A percentile compares a stretch with the other conserved stretches of the same genome.
Evolutionary conservation across 495 filamentous ascomycete species (phyloP).

Genomic region (Xylaria intraflava): DNA sequence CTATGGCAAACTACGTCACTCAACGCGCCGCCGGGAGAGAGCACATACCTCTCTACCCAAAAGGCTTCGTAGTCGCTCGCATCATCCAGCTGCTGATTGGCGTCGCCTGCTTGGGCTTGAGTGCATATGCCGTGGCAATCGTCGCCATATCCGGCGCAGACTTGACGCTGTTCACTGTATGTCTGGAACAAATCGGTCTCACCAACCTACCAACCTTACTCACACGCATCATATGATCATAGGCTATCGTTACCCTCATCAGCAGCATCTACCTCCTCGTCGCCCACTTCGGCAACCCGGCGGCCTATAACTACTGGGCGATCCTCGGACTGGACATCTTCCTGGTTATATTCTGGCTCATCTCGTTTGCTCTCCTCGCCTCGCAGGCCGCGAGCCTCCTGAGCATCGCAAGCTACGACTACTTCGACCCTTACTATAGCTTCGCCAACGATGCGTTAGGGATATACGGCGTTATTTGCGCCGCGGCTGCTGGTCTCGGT

Average conservation of each 20-base stretch:
- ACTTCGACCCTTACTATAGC: too few species aligned
- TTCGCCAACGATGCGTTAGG: conserved; percentile 19
- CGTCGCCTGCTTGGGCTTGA: conserved; percentile 60
- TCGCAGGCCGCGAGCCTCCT: conserved; percentile 24
- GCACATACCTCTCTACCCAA: conserved; percentile 40
- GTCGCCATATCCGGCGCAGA: conserved; percentile 23
- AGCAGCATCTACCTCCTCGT: conserved; percentile 39
- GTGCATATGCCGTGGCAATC: conserved; percentile 50
- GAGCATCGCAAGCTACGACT: background rate
- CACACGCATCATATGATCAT: conserved; percentile 11
- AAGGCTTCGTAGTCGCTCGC: conserved; percentile 51
- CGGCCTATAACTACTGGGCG: conserved; percentile 46
- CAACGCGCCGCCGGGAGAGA: conserved; percentile 29
- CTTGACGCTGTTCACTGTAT: conserved; percentile 38
- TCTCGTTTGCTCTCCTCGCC: conserved; percentile 37
- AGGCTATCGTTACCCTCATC: conserved; percentile 37
- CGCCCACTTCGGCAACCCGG: conserved; percentile 20
- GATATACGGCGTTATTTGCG: conserved; percentile 17
- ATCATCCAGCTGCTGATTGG: conserved; percentile 56
- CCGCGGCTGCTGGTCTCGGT: conserved; percentile 31
- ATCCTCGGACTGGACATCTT: conserved; percentile 41
- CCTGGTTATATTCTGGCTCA: conserved; percentile 40
- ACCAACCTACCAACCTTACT: background rate
- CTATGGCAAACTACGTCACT: conserved; percentile 1
- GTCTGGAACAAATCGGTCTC: background rate